Evolutionary conservation across 306 rosid genomes (phyloP), one percentile per base, ranked within the genome.

Genomic region (Trichosanthes truncata): DNA sequence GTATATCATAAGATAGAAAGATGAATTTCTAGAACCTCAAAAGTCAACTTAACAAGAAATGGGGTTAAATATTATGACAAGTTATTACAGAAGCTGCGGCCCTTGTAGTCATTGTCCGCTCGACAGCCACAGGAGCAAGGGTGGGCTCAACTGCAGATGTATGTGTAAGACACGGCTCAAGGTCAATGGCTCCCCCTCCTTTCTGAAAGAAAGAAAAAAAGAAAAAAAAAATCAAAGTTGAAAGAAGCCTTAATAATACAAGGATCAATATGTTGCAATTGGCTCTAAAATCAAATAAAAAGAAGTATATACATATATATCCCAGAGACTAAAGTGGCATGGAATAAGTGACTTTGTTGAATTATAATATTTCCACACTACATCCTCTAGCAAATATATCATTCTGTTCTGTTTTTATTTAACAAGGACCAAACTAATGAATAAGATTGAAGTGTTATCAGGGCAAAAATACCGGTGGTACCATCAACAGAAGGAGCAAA

Each of bases 141-240:
- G 97, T 94, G 62, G 98, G 98, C 84, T 94, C 98, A 77, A 94
- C 88, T 11, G 98, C 86, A 82, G 98, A 89, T 73, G 97, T 90
- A 85, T 92, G 95, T 11, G 97, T 91, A 53, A 89, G 98, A 86
- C 97, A 92, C 26, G 98, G 97, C 87, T 94, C 95, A 40, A 94
- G 97, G 83, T 94, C 97, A 84, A 92, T 91, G 80, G 93, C 84
- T 79, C 97, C 98, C 61, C 98, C 98, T 21, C 92, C 94, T 88
- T 87, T 94, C 98, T 94, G 93, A 84, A 87, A 85, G 63, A 67
- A 66, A 79, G 4, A n/a, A n/a, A 53, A 40, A 73, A 84, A 52
- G 35, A 26, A 7, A 4, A 10, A 55, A 10, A 60, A 57, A 1
- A 40, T n/a, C 20, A 82, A 67, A 23, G 69, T 81, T 25, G 78